A percentile compares a stretch with the other conserved stretches of the same genome.
Conservation (phyloP, 1,139 yeast species). For the Zygosaccharomyces sapae region DNA sequence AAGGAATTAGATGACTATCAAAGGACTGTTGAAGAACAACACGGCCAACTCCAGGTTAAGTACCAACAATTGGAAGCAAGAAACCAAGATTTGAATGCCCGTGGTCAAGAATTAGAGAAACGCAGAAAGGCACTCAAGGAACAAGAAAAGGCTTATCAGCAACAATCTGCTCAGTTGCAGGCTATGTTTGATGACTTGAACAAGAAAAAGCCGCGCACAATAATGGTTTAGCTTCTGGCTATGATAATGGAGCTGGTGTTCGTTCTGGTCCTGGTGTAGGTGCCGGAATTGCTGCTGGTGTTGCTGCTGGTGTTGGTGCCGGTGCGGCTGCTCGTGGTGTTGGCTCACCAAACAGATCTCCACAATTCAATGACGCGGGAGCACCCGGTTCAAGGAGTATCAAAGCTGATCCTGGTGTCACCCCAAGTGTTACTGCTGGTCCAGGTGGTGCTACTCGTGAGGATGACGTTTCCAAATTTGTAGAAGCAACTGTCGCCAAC, state of each 20-base stretch:
- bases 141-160: slow-evolving; percentile 38
- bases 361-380: slow-evolving; percentile 38
- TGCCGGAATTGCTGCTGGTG: neutral
- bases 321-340: slow-evolving; percentile 31
- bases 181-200: slow-evolving; percentile 36
- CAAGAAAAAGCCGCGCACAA: slow-evolving; percentile 27
- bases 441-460: slow-evolving; percentile 13
- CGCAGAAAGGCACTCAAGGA: slow-evolving; percentile 34
- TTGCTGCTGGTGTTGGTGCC: neutral
- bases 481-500: slow-evolving; percentile 26
- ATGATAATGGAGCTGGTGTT: neutral
- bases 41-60: slow-evolving; percentile 39
- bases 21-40: slow-evolving; percentile 37
- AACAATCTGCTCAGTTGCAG: slow-evolving; percentile 38
- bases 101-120: slow-evolving; percentile 36
- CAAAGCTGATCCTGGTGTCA: slow-evolving; percentile 19
- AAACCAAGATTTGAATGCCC: slow-evolving; percentile 27
- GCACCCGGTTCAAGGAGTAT: slow-evolving; percentile 37
- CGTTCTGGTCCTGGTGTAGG: neutral
- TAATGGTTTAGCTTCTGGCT: neutral
- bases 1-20: slow-evolving; percentile 41
- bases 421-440: neutral
- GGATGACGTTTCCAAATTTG: slow-evolving; percentile 26
- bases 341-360: slow-evolving; percentile 40
- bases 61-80: slow-evolving; percentile 31